Conservation (phyloP, 2,329 filamentous ascomycete species). For the Raffaelea arxii region DNA sequence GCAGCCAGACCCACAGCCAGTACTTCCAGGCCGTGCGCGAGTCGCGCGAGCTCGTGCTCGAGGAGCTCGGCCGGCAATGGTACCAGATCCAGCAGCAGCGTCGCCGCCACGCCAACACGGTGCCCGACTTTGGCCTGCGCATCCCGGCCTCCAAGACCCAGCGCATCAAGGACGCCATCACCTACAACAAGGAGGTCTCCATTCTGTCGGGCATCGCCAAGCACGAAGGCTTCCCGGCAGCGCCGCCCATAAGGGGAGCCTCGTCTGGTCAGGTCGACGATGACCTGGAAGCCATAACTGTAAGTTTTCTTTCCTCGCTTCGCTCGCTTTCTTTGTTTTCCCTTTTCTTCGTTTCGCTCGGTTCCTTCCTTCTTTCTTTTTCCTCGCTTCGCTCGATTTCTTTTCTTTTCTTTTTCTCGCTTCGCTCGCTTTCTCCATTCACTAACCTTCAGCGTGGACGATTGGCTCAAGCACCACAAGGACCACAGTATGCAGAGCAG, state of each 20-base stretch:
- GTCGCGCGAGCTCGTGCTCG: constrained; percentile 68
- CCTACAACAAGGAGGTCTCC: constrained; percentile 93
- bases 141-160: constrained; percentile 70
- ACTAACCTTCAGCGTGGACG: too few species aligned
- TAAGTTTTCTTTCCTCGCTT: too few species aligned
- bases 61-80: constrained; percentile 77
- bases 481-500: too few species aligned
- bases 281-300: constrained; percentile 82
- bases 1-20: constrained; percentile 79
- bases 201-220: constrained; percentile 85
- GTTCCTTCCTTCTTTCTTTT: too few species aligned
- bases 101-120: constrained; percentile 55
- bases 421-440: too few species aligned
- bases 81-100: constrained; percentile 89
- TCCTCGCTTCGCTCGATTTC: too few species aligned
- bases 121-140: constrained; percentile 71
- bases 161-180: constrained; percentile 73
- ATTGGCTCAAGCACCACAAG: too few species aligned
- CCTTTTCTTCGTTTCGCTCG: too few species aligned
- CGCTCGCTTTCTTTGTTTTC: too few species aligned
- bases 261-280: constrained; percentile 68
- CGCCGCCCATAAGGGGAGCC: constrained; percentile 71
- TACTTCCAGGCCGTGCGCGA: constrained; percentile 83
- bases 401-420: too few species aligned
- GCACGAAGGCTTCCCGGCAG: constrained; percentile 91